phyloP scores from a whole-genome alignment of 768 basidiomycete genomes.

The Harrya chromipes region DNA sequence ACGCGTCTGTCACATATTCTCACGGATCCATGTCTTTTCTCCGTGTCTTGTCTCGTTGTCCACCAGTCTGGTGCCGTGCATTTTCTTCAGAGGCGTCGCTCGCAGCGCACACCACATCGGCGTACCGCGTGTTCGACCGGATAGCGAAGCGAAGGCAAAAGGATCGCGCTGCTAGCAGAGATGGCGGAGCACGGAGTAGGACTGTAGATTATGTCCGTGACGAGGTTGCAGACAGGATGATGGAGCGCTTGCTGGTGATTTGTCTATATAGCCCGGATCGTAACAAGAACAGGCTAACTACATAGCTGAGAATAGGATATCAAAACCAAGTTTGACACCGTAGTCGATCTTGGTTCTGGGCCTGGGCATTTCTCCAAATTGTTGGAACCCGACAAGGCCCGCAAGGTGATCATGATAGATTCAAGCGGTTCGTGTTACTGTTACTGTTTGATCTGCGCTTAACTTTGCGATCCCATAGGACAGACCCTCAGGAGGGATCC shows the following conservation, averaged over 20 bases:
- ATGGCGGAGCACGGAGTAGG: constrained; percentile 59
- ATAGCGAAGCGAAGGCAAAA: constrained; percentile 72
- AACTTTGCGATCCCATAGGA: constrained; percentile 40
- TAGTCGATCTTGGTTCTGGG: constrained; percentile 89
- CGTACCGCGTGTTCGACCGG: constrained; percentile 86
- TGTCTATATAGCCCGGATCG: constrained; percentile 6
- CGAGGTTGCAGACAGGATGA: constrained; percentile 86
- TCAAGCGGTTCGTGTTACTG: constrained; percentile 60
- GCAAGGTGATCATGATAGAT: constrained; percentile 83
- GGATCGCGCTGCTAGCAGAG: constrained; percentile 62
- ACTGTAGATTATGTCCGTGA: constrained; percentile 90
- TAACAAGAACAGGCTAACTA: constrained; percentile 1
- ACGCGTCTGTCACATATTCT: constrained; percentile 10
- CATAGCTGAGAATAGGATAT: constrained; percentile 63
- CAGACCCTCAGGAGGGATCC: constrained; percentile 71
- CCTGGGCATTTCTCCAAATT: constrained; percentile 90
- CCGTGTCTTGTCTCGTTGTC: constrained; percentile 1
- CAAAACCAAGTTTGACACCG: constrained; percentile 71
- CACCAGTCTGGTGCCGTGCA: constrained; percentile 28
- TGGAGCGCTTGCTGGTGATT: constrained; percentile 82
- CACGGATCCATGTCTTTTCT: constrained; percentile 12
- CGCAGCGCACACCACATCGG: constrained; percentile 39
- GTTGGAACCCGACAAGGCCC: constrained; percentile 61
- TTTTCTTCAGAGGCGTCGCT: constrained; percentile 49
- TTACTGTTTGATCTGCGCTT: background rate